phyloP scores from a whole-genome alignment of 1,284 basidiomycete genomes.

The Boletus mariae region DNA sequence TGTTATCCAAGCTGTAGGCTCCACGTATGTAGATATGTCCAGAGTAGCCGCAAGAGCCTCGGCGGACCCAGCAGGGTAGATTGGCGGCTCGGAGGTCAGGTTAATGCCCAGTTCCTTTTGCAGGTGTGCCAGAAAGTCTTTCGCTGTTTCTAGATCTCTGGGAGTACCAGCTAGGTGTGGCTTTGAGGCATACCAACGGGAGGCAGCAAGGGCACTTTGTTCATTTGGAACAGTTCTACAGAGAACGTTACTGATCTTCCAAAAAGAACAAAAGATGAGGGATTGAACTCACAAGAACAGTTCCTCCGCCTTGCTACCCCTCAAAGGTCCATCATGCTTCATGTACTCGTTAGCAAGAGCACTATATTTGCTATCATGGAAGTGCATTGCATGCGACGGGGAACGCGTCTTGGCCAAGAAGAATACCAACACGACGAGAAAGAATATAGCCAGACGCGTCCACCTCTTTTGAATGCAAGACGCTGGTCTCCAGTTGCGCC shows the following conservation, averaged over 20 bases:
- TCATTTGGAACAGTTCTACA: slow-evolving; percentile 47
- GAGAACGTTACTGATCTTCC: not conserved
- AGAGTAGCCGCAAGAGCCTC: slow-evolving; percentile 47
- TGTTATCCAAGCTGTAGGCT: slow-evolving; percentile 55
- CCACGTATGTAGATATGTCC: slow-evolving; percentile 36
- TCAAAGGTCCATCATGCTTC: slow-evolving; percentile 19
- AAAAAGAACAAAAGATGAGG: not conserved
- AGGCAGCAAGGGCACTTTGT: slow-evolving; percentile 43
- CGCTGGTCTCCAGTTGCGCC: slow-evolving; percentile 1
- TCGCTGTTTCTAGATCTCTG: slow-evolving; percentile 49
- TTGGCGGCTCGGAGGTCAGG: slow-evolving; percentile 34
- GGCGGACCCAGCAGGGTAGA: slow-evolving; percentile 50
- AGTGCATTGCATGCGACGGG: not conserved
- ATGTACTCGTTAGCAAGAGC: slow-evolving; percentile 20
- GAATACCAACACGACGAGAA: slow-evolving; percentile 14
- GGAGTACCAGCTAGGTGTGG: slow-evolving; percentile 54
- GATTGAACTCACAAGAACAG: slow-evolving; percentile 28
- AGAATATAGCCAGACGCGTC: slow-evolving; percentile 9
- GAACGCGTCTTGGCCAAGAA: slow-evolving; percentile 11
- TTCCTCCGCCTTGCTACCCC: slow-evolving; percentile 24
- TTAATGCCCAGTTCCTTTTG: slow-evolving; percentile 44
- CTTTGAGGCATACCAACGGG: slow-evolving; percentile 43
- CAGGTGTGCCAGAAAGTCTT: slow-evolving; percentile 46
- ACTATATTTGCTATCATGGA: slow-evolving; percentile 13
- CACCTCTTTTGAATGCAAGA: slow-evolving; percentile 14